A percentile compares a stretch with the other conserved stretches of the same genome.
Conservation (phyloP, 176 grass and related monocot species). For the Oryza brachyantha region DNA sequence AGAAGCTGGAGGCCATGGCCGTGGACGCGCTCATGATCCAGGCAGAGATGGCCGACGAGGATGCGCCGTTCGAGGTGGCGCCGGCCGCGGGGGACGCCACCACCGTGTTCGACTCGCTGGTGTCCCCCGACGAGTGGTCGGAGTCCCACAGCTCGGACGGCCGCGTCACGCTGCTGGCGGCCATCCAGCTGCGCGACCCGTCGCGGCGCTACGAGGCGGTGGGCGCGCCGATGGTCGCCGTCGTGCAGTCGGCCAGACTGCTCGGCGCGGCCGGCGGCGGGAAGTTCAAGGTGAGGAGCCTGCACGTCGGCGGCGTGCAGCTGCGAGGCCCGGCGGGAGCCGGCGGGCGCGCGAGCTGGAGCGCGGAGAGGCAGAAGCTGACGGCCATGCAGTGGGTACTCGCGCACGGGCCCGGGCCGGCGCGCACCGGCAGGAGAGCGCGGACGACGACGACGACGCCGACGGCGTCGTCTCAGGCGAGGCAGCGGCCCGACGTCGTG, state of each 20-base stretch:
- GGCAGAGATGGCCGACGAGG: slow-evolving; percentile 65
- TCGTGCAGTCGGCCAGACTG: slow-evolving; percentile 52
- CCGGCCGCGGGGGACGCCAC: slow-evolving; percentile 11
- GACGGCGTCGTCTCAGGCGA: slow-evolving; percentile 11
- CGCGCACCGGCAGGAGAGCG: slow-evolving; percentile 40
- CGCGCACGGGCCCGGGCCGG: slow-evolving; percentile 41
- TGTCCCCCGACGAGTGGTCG: slow-evolving; percentile 48
- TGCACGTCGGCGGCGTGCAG: slow-evolving; percentile 78
- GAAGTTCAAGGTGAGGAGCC: slow-evolving; percentile 72
- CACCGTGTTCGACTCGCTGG: slow-evolving; percentile 49
- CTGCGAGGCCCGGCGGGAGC: slow-evolving; percentile 30
- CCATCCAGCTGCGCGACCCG: slow-evolving; percentile 75
- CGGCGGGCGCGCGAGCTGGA: slow-evolving; percentile 37
- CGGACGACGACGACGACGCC: background rate
- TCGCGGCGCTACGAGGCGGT: slow-evolving; percentile 69
- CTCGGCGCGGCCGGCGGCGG: slow-evolving; percentile 29
- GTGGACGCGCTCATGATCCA: slow-evolving; percentile 78
- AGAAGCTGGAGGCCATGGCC: slow-evolving; percentile 89
- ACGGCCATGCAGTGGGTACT: slow-evolving; percentile 85
- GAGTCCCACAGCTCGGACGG: slow-evolving; percentile 25
- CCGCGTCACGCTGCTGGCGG: slow-evolving; percentile 42
- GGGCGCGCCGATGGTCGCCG: slow-evolving; percentile 75
- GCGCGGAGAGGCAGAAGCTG: slow-evolving; percentile 69
- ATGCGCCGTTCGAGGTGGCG: slow-evolving; percentile 60
- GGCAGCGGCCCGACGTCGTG: slow-evolving; percentile 51